Evolutionary conservation across 331 rosid species (phyloP).

Genomic region (Malus hybrid): DNA sequence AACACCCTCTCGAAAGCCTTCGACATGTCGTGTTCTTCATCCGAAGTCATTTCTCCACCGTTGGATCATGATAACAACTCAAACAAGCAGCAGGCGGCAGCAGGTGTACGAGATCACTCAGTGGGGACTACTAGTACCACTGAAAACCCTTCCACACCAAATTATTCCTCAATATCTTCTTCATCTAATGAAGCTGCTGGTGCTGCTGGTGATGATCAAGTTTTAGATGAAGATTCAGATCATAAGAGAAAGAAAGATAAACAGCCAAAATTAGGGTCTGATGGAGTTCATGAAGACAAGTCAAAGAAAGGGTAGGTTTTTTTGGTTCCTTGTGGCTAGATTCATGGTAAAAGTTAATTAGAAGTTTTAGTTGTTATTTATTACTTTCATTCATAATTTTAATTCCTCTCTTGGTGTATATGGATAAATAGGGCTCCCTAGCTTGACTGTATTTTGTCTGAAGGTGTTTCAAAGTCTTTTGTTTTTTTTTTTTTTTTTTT

Average conservation of each 20-base stretch:
- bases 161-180: slow-evolving; percentile 64
- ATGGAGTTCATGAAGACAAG: slow-evolving; percentile 35
- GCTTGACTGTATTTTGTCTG: not conserved
- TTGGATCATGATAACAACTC: slow-evolving; percentile 31
- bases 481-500: no score
- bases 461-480: not conserved
- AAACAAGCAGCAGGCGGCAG: slow-evolving; percentile 17
- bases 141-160: slow-evolving; percentile 41
- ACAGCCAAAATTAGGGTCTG: slow-evolving; percentile 32
- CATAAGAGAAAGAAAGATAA: slow-evolving; percentile 39
- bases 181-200: slow-evolving; percentile 68
- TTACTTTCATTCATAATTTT: not conserved
- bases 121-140: slow-evolving; percentile 10
- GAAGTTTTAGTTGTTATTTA: not conserved
- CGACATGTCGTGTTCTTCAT: slow-evolving; percentile 75
- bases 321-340: not conserved
- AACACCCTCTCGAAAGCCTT: slow-evolving; percentile 70
- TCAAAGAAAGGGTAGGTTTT: slow-evolving; percentile 70
- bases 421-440: not conserved
- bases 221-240: slow-evolving; percentile 32
- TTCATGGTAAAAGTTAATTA: not conserved
- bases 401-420: not conserved
- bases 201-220: not conserved
- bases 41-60: slow-evolving; percentile 47
- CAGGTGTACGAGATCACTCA: slow-evolving; percentile 24